Evolutionary conservation across 208 protist genomes (phyloP), one percentile per base, ranked within the genome.

Genomic region (Blechomonas ayalai): DNA sequence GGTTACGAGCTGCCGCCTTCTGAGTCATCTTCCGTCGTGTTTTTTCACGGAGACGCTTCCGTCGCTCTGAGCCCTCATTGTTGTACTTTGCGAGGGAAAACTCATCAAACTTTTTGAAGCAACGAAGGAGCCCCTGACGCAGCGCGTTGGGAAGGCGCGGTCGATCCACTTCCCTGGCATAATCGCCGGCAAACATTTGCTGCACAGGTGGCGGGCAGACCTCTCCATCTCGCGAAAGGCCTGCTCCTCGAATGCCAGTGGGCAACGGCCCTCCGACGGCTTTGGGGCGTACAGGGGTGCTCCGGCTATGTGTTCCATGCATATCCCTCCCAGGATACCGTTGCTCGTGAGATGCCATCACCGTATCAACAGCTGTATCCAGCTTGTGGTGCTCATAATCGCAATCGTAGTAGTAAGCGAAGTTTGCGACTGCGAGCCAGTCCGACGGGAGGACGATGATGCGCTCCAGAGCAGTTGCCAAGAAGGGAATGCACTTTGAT

Each of bases 1-100:
- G 10, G 31, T n/a, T 13, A 13, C 31, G 3, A 28, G 42, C 9
- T 27, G 20, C 35, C 28, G 7, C 12, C 48, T 2, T 31, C 32
- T 13, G 38, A 8, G 16, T 20, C 38, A 7, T 19, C 44, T 4
- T 9, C 27, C 36, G 36, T 3, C 35, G 26, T 48, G 36, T 49
- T 39, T 66, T 67, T 28, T 47, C 28, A 44, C 70, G 77, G 23
- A 53, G 58, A 41, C 55, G 56, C 33, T 66, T 79, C 18, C 39
- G 32, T 57, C 93, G 89, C 44, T 79, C 51, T 0, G 75, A 65
- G 15, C 58, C 39, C 46, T 85, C 78, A 41, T 95, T 98, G 82
- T 96, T 92, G 66, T 97, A 96, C 76, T 97, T 97, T 45, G 76
- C 90, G 25, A 98, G 58, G 32, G 82, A 67, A 52, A 97, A 97